These are phyloP conservation scores for Candida bentonensis DNA, from an alignment of 805 yeast genomes.

Conservation along the genomic window DNA sequence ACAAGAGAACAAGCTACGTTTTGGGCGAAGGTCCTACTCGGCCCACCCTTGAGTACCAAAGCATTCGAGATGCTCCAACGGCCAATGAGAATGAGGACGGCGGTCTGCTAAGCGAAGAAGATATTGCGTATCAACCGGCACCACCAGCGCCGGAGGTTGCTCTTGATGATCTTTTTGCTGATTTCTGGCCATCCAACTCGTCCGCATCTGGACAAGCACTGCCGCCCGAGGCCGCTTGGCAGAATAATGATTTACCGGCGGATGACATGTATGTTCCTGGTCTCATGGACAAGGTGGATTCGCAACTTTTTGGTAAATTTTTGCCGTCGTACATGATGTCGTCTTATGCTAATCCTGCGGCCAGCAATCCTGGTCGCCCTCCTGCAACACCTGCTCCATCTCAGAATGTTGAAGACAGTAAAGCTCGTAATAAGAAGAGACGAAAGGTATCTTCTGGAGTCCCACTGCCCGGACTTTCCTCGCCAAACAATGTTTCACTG, in stretches of 20 bases:
- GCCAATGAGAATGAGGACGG: neutral
- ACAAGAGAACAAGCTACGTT: constrained; percentile 9
- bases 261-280: constrained; percentile 49
- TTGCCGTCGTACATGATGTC: constrained; percentile 70
- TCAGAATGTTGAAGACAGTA: neutral
- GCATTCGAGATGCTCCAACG: neutral
- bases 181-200: neutral
- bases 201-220: neutral
- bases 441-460: neutral
- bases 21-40: neutral
- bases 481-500: neutral
- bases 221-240: neutral
- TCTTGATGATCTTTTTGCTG: neutral
- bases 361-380: too few relatives aligned
- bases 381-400: neutral
- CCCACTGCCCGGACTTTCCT: neutral
- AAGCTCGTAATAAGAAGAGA: neutral
- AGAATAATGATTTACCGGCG: neutral
- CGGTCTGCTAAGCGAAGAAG: neutral
- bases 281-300: constrained; percentile 71
- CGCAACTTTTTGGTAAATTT: constrained; percentile 71
- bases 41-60: neutral
- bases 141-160: neutral
- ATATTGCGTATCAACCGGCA: neutral
- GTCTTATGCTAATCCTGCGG: neutral